Percentiles rank a stretch among this genome's conserved stretches.
Evolutionary conservation across 2,329 filamentous ascomycete species (phyloP).

Genomic region (Coniochaeta hoffmannii): DNA sequence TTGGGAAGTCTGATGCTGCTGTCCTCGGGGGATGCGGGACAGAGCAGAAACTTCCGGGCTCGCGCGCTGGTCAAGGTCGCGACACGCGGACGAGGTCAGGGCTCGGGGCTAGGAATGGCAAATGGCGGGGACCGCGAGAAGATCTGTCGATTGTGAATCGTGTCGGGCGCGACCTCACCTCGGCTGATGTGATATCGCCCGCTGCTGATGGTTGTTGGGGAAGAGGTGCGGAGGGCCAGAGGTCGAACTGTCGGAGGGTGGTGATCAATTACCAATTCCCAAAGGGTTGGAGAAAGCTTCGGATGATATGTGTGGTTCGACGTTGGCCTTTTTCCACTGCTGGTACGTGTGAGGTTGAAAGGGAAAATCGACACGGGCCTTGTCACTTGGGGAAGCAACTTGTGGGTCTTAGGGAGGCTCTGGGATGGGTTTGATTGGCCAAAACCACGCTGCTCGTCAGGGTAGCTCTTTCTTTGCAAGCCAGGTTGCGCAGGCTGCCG

Average conservation of each 20-base stretch:
- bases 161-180: background rate
- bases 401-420: background rate
- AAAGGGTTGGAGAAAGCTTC: background rate
- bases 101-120: too few relatives aligned
- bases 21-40: slow-evolving; percentile 15
- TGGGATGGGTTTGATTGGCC: background rate
- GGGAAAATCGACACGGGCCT: slow-evolving; percentile 3
- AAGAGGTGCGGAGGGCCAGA: background rate
- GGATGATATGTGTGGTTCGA: background rate
- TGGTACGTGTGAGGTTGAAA: slow-evolving; percentile 3
- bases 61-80: slow-evolving; percentile 9
- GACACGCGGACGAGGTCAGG: background rate
- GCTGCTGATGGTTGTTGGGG: background rate
- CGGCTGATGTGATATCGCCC: background rate
- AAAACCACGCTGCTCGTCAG: background rate
- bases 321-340: slow-evolving; percentile 1
- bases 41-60: slow-evolving; percentile 18
- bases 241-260: background rate
- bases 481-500: background rate
- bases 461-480: background rate
- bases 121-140: background rate
- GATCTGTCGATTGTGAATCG: background rate
- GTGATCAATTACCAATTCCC: background rate
- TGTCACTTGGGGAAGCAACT: background rate
- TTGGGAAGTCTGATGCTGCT: slow-evolving; percentile 19